Percentiles rank a stretch among this genome's conserved stretches.
phyloP scores from a whole-genome alignment of 2,329 filamentous ascomycete species.

The Colletotrichum sp. region DNA sequence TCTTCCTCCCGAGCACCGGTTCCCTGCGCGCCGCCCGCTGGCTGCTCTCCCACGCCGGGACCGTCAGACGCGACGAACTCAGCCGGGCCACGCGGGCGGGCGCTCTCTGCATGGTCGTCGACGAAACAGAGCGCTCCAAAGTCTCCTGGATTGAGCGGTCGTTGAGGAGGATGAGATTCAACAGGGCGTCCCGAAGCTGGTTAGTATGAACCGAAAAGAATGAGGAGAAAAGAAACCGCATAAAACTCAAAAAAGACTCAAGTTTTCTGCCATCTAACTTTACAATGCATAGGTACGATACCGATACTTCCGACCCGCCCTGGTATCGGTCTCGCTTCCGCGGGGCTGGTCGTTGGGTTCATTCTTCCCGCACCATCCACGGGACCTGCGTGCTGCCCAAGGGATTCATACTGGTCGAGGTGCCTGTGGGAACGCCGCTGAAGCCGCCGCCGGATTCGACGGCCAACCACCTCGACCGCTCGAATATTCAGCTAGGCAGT shows the following conservation, averaged over 20 bases:
- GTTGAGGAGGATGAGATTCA: slow-evolving; percentile 9
- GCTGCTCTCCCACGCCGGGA: slow-evolving; percentile 13
- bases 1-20: slow-evolving; percentile 24
- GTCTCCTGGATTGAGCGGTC: slow-evolving; percentile 13
- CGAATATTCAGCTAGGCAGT: slow-evolving; percentile 13
- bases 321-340: slow-evolving; percentile 10
- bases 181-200: slow-evolving; percentile 11
- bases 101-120: slow-evolving; percentile 27
- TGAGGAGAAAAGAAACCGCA: neutral
- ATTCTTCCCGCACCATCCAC: slow-evolving; percentile 17
- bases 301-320: neutral
- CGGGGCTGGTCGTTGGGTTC: slow-evolving; percentile 14
- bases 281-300: slow-evolving; percentile 6
- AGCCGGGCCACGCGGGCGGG: slow-evolving; percentile 22
- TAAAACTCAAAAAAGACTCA: neutral
- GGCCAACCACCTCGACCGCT: neutral
- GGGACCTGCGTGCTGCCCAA: slow-evolving; percentile 9
- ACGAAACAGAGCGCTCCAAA: slow-evolving; percentile 7
- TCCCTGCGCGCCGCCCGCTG: slow-evolving; percentile 19
- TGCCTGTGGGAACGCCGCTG: slow-evolving; percentile 18
- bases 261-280: neutral
- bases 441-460: slow-evolving; percentile 9
- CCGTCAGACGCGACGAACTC: slow-evolving; percentile 14
- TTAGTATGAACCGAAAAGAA: neutral
- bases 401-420: slow-evolving; percentile 18